Evolutionary conservation across 2,329 filamentous ascomycete genomes (phyloP).

Genomic region (Calonectria montana): DNA sequence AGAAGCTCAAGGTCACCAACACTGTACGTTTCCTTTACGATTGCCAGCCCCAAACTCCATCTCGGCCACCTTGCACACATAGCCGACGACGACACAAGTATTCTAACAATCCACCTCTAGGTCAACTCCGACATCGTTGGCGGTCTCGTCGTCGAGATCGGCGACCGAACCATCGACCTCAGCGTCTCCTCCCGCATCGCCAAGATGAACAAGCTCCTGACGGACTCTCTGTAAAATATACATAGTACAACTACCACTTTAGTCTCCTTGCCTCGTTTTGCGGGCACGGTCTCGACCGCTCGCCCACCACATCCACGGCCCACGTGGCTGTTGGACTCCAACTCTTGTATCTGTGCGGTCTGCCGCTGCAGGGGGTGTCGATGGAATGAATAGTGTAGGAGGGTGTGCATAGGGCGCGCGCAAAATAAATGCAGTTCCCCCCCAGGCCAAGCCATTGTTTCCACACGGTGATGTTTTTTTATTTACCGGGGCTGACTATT

Average conservation of each 20-base stretch:
- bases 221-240: conserved; percentile 87
- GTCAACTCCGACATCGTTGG: conserved; percentile 96
- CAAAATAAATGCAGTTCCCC: conserved; percentile 45
- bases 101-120: conserved; percentile 54
- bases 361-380: conserved; percentile 35
- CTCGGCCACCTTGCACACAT: background rate
- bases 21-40: conserved; percentile 66
- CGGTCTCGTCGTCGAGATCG: conserved; percentile 94
- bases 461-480: background rate
- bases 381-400: conserved; percentile 48
- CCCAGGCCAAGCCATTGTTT: conserved; percentile 5
- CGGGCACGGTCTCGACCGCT: conserved; percentile 15
- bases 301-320: conserved; percentile 19
- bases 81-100: conserved; percentile 1
- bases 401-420: conserved; percentile 41
- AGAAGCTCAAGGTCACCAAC: conserved; percentile 98
- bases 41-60: background rate
- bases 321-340: conserved; percentile 28
- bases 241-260: conserved; percentile 41
- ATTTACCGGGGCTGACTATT: background rate
- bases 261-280: conserved; percentile 40
- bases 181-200: conserved; percentile 94
- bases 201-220: conserved; percentile 99
- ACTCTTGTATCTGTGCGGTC: conserved; percentile 33
- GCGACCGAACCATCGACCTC: conserved; percentile 97